Base-by-base conservation (phyloP, 2,329 filamentous ascomycete genomes). In the Fusarium napiforme region DNA sequence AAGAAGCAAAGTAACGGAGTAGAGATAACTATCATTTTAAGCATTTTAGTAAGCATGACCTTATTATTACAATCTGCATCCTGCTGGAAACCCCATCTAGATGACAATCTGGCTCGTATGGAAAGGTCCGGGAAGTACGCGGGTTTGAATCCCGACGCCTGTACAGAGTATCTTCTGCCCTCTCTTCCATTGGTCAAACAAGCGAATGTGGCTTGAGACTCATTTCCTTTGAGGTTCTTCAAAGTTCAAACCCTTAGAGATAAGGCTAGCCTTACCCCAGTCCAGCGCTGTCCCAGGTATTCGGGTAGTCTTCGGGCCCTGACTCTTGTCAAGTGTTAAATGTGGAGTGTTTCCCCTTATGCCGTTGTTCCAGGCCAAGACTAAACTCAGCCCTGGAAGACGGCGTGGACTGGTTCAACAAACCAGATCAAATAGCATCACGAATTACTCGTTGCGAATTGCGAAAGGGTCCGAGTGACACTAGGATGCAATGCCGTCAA, bases 21-120 rank as follows among this genome's bases (percentile, higher is more conserved):
- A 23, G 23, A 23, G 23, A 23, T 4, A 47, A 30, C 1, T 4
- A 49, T 32, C 21, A 4, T 9, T n/a, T 49, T n/a, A 32, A 32
- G 28, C 28, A 49, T 32, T n/a, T n/a, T 1, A 30, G 9, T n/a
- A 49, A n/a, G 46, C 5, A n/a, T 32, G 21, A 11, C 10, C 10
- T 32, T 49, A 9, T 49, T n/a, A n/a, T 16, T 7, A 3, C 9
- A 11, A 12, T 18, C 15, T 4, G 10, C 15, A 18, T 21, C 19
- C 9, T 32, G 3, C 3, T 16, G 0, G 5, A 1, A 30, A 18
- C 15, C 9, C 7, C 7, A 18, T 12, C 10, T 21, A 6, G 5
- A 12, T 32, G 4, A 19, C 19, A 50, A 23, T 30, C 19, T 16
- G 15, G 26, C 12, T 30, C 19, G 4, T 4, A 15, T 10, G 11